Percentiles rank a stretch among this genome's conserved stretches.
Evolutionary conservation across 2,329 filamentous ascomycete species (phyloP).

Genomic region (Zarea fungicola): DNA sequence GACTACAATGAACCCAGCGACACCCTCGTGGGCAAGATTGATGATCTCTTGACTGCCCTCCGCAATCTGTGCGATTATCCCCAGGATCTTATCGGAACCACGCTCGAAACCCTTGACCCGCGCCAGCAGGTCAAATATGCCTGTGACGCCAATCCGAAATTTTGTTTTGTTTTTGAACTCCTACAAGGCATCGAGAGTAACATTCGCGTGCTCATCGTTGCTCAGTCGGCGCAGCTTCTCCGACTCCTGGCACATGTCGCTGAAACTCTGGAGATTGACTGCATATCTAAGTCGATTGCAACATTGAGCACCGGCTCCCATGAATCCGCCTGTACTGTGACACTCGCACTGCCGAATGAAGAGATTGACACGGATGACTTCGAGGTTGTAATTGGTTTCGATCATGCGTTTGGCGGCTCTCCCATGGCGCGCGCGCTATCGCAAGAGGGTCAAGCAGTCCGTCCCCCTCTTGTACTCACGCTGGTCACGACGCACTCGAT

Average conservation of each 20-base stretch:
- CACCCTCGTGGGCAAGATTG: constrained; percentile 39
- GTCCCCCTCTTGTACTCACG: constrained; percentile 40
- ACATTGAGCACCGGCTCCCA: constrained; percentile 23
- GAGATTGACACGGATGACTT: constrained; percentile 34
- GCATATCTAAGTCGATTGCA: constrained; percentile 28
- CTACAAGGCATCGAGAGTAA: constrained; percentile 39
- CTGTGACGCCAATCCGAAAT: constrained; percentile 54
- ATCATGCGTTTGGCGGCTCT: constrained; percentile 43
- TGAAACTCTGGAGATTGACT: constrained; percentile 32
- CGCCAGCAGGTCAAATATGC: constrained; percentile 46
- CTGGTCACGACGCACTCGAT: constrained; percentile 48
- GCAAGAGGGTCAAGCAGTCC: constrained; percentile 18
- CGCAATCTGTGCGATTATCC: constrained; percentile 54
- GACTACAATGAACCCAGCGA: constrained; percentile 34
- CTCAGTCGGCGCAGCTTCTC: constrained; percentile 43
- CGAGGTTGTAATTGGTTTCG: constrained; percentile 50
- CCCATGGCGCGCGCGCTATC: constrained; percentile 19
- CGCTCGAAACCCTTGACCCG: constrained; percentile 32
- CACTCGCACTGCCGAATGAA: constrained; percentile 37
- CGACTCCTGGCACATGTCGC: constrained; percentile 49
- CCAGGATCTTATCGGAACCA: constrained; percentile 43
- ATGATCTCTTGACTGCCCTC: constrained; percentile 46
- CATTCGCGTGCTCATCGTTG: constrained; percentile 49
- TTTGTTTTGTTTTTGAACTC: constrained; percentile 53
- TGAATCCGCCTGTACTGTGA: constrained; percentile 33